phyloP scores from a whole-genome alignment of 805 yeast genomes.

The Priceomyces carsonii region DNA sequence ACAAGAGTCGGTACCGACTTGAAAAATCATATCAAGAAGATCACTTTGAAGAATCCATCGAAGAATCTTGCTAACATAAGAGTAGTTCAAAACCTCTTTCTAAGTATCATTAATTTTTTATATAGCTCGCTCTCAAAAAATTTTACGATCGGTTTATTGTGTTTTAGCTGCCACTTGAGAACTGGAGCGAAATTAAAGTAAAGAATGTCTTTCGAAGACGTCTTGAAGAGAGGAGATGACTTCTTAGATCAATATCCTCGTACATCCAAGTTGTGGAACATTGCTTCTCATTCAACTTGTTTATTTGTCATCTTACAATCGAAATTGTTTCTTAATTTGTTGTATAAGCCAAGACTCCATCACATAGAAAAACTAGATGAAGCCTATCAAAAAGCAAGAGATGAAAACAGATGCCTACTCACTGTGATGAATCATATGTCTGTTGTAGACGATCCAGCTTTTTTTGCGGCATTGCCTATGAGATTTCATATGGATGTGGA shows the following conservation, averaged over 20 bases:
- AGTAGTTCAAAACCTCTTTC: too few species aligned
- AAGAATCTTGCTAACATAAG: too few species aligned
- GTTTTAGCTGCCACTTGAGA: background rate
- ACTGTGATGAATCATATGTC: constrained; percentile 95
- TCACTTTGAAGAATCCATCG: too few species aligned
- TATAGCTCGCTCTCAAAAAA: too few species aligned
- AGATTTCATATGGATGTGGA: constrained; percentile 60
- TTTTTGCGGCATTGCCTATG: constrained; percentile 86
- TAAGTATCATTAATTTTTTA: too few species aligned
- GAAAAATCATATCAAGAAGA: too few species aligned
- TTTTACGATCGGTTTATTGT: too few species aligned
- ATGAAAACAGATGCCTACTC: constrained; percentile 71
- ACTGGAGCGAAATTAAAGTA: background rate
- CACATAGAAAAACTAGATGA: constrained; percentile 63
- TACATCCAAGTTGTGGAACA: constrained; percentile 59
- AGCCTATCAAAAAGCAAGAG: constrained; percentile 62
- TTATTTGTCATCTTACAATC: constrained; percentile 62
- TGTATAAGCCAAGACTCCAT: constrained; percentile 64
- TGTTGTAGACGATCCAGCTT: constrained; percentile 85
- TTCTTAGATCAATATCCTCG: constrained; percentile 67
- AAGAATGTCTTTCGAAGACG: constrained; percentile 68
- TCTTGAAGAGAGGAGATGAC: constrained; percentile 71
- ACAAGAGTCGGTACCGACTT: background rate
- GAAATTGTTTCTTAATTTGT: constrained; percentile 57
- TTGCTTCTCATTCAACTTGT: constrained; percentile 68